Conservation (phyloP, 169 alveolate species). For the Babesia ovata region DNA sequence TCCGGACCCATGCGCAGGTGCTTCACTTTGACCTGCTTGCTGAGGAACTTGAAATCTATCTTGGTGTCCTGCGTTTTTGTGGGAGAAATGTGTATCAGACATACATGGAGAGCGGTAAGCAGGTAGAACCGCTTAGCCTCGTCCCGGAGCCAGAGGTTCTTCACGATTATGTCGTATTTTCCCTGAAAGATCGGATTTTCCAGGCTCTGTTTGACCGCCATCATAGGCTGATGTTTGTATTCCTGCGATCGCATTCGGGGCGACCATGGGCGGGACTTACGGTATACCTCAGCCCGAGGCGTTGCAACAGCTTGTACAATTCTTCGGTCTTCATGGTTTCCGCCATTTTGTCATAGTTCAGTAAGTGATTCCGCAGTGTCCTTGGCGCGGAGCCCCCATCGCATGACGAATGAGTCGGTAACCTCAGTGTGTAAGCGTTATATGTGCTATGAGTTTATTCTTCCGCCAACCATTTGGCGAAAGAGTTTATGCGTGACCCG, state of each 20-base stretch:
- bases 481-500: slow-evolving; percentile 38
- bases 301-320: slow-evolving; percentile 46
- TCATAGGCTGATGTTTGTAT: slow-evolving; percentile 43
- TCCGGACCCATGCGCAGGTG: slow-evolving; percentile 81
- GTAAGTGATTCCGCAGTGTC: neutral
- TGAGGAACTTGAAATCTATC: slow-evolving; percentile 70
- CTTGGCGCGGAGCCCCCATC: slow-evolving; percentile 11
- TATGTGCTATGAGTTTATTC: slow-evolving; percentile 12
- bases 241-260: slow-evolving; percentile 18
- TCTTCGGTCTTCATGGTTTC: slow-evolving; percentile 43
- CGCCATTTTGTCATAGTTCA: slow-evolving; percentile 17
- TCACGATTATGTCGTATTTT: slow-evolving; percentile 28
- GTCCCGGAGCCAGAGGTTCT: slow-evolving; percentile 54
- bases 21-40: slow-evolving; percentile 70
- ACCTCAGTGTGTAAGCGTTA: neutral
- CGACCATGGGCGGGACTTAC: neutral
- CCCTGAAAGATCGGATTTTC: slow-evolving; percentile 44
- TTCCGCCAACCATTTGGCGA: slow-evolving; percentile 56
- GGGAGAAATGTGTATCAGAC: neutral
- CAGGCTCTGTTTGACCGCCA: slow-evolving; percentile 50
- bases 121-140: slow-evolving; percentile 51
- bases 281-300: slow-evolving; percentile 53
- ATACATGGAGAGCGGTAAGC: slow-evolving; percentile 52
- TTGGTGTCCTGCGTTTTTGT: slow-evolving; percentile 51
- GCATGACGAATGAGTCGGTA: neutral